These are phyloP conservation scores for Leccinum sublutescens DNA, from an alignment of 768 basidiomycete genomes.

Conservation along the genomic window DNA sequence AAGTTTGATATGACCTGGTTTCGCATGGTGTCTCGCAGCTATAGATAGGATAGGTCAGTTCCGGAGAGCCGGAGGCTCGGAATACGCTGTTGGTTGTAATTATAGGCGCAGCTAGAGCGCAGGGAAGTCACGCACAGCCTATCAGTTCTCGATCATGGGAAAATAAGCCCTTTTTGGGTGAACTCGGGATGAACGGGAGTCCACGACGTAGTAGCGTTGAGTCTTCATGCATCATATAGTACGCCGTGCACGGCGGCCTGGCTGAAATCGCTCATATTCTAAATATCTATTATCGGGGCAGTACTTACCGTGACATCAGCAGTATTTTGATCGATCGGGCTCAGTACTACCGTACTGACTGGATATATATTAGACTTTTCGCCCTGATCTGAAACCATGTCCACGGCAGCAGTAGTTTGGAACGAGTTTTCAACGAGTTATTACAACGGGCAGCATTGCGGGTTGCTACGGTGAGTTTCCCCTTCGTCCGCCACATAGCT, in stretches of 20 bases:
- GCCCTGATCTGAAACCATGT: not conserved
- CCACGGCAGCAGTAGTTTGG: not conserved
- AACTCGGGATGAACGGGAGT: slow-evolving; percentile 4
- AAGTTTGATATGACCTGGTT: not conserved
- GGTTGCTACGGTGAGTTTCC: not conserved
- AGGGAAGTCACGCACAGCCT: too few relatives aligned
- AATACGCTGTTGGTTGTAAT: not conserved
- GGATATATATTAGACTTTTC: not conserved
- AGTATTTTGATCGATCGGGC: not conserved
- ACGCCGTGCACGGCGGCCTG: too few relatives aligned
- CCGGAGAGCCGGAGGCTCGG: not conserved
- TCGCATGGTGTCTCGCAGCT: not conserved
- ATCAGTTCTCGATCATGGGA: not conserved
- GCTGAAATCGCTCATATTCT: too few relatives aligned
- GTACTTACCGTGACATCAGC: not conserved
- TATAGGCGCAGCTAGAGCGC: too few relatives aligned
- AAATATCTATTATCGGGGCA: not conserved
- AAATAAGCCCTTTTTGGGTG: not conserved
- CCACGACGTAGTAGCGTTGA: not conserved
- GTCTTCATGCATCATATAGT: too few relatives aligned
- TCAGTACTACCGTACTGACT: not conserved
- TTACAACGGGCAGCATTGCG: too few relatives aligned
- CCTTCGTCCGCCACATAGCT: too few relatives aligned
- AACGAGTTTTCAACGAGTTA: not conserved
- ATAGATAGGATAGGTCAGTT: not conserved